Conservation (phyloP, 169 alveolate species). For the Plasmodium billcollinsi region DNA sequence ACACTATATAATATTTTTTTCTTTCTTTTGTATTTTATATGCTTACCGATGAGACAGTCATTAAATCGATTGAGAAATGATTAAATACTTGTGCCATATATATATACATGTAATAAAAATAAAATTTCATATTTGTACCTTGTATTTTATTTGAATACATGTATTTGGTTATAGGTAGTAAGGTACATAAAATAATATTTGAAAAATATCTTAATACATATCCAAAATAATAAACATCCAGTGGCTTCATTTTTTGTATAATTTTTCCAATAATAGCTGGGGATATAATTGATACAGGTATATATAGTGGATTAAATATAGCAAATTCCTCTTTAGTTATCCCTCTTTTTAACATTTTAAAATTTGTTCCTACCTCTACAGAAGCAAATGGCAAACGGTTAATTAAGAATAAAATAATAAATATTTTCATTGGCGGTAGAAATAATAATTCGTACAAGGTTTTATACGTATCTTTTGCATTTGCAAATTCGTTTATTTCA, state of each 20-base stretch:
- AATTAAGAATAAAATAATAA: conserved; percentile 74
- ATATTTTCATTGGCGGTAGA: conserved; percentile 80
- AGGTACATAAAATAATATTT: conserved; percentile 39
- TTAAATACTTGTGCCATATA: conserved; percentile 78
- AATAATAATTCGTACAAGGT: conserved; percentile 71
- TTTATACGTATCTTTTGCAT: conserved; percentile 71
- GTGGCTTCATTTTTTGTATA: conserved; percentile 24
- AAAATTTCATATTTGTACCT: conserved; percentile 22
- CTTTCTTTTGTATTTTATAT: background rate
- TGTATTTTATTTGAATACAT: conserved; percentile 54
- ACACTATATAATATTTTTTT: background rate
- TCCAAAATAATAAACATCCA: conserved; percentile 59
- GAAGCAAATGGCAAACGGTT: conserved; percentile 80
- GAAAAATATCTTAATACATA: conserved; percentile 66
- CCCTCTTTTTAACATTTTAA: conserved; percentile 83
- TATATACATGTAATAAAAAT: conserved; percentile 51
- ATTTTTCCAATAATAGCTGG: conserved; percentile 82
- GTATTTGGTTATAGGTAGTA: conserved; percentile 66
- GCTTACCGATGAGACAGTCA: conserved; percentile 73
- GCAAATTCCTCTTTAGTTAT: conserved; percentile 84
- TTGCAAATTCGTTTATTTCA: conserved; percentile 30
- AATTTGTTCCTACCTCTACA: conserved; percentile 82
- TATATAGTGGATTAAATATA: conserved; percentile 76
- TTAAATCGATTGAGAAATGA: conserved; percentile 63
- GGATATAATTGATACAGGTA: conserved; percentile 81